Evolutionary conservation across 306 rosid genomes (phyloP).

Genomic region (Quercus ilex): DNA sequence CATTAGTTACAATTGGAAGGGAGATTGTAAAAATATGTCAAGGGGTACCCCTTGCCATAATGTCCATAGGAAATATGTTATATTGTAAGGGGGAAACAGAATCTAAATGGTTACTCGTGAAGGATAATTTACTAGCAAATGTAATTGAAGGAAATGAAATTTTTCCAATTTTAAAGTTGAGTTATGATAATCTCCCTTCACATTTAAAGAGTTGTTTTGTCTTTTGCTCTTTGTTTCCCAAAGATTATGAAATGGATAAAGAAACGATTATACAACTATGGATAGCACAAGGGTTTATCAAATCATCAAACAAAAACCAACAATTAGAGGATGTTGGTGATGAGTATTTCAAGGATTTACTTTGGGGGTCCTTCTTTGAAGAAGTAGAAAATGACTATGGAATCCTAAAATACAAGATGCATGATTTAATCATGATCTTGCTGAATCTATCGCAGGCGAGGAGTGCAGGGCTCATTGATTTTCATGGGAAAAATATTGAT

Average conservation of each 20-base stretch:
- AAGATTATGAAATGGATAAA: background rate
- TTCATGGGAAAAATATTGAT: background rate
- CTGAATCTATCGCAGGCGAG: background rate
- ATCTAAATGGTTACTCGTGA: slow-evolving; percentile 34
- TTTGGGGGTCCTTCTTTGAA: slow-evolving; percentile 14
- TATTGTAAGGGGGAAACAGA: slow-evolving; percentile 11
- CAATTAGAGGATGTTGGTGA: background rate
- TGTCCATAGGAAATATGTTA: slow-evolving; percentile 28
- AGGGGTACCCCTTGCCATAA: slow-evolving; percentile 25
- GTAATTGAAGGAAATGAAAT: slow-evolving; percentile 22
- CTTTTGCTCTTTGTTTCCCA: background rate
- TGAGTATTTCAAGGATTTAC: background rate
- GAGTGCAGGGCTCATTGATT: background rate
- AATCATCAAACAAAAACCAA: background rate
- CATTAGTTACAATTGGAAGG: slow-evolving; percentile 13
- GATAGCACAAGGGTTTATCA: background rate
- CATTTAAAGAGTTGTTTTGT: slow-evolving; percentile 22
- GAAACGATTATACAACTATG: background rate
- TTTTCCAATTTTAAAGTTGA: slow-evolving; percentile 25
- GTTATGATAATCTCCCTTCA: slow-evolving; percentile 31
- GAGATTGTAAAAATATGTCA: slow-evolving; percentile 22
- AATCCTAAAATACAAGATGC: slow-evolving; percentile 13
- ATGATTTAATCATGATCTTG: slow-evolving; percentile 10
- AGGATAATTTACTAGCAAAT: slow-evolving; percentile 21
- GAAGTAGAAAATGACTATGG: slow-evolving; percentile 1